Base-by-base conservation (phyloP, 495 filamentous ascomycete species). In the Penicillium canariense region DNA sequence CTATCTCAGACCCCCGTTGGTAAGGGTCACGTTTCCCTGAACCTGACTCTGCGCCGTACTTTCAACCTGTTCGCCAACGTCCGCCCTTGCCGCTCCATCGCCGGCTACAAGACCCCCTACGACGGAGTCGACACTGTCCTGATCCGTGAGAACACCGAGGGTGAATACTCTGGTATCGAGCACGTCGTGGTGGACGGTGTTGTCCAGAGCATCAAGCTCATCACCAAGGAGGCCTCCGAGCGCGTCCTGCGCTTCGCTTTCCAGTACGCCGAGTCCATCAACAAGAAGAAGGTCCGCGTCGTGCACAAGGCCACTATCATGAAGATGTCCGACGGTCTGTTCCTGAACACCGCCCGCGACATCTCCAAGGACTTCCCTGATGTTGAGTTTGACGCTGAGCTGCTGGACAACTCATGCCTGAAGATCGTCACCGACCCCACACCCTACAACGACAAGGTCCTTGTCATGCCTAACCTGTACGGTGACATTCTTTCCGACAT, bases 61-160 rank as follows among this genome's bases (percentile, higher is more conserved):
- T 98, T 98, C 84, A 97, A 97, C 81, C 91, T 98, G 66, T 98
- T 98, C 74, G 94, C 94, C 76, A 98, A 98, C 79, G 83, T 98
- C 56, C 91, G 94, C 62, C 94, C 94, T 43, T 98, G 94, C 85
- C 90, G 90, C 60, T 96, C 91, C 47, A 88, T 98, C 58, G 88
- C 87, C 52, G 94, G 94, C 59, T 98, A 87, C 86, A 96, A 97
- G 85, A 98, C 94, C 34, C 90, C 94, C 50, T 98, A 98, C 80
- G 94, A 98, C 73, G 85, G 88, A 62, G 94, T 98, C 70, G 91
- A 98, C 76, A 97, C 91, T 32, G 89, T 97, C 64, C 78, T 98
- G 66, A 97, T 98, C 79, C 89, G 94, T 75, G 94, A 98, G 81
- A 98, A 98, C 84, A 98, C 95, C 60, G 94, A 98, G 82, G 94